Conservation (phyloP, 495 filamentous ascomycete species). For the Clohesyomyces aquaticus region DNA sequence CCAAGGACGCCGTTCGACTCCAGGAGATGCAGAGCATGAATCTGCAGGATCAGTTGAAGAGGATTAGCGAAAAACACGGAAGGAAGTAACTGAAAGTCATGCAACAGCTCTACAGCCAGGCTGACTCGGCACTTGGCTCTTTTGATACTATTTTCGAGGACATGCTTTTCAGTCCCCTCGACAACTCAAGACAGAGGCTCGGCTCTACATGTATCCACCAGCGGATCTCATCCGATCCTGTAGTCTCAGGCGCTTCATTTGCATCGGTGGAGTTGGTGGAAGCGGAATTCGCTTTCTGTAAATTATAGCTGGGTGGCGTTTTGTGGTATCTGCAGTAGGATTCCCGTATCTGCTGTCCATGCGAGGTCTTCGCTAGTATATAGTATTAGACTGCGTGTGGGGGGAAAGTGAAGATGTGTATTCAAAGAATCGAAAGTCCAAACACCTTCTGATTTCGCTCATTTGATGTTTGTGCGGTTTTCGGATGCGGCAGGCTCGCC, state of each 20-base stretch:
- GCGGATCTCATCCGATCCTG: not conserved
- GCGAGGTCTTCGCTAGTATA: not conserved
- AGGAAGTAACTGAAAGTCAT: constrained; percentile 12
- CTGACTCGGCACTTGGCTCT: too few relatives aligned
- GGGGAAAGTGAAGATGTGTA: too few relatives aligned
- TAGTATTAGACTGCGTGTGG: not conserved
- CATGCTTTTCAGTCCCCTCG: too few relatives aligned
- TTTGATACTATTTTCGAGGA: too few relatives aligned
- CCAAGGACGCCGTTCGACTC: constrained; percentile 58
- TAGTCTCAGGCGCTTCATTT: not conserved
- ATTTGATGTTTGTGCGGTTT: not conserved
- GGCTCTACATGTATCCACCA: too few relatives aligned
- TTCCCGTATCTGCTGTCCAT: not conserved
- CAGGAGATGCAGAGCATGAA: constrained; percentile 66
- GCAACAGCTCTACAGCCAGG: too few relatives aligned
- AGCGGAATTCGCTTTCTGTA: not conserved
- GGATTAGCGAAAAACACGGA: constrained; percentile 27
- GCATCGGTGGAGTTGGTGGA: not conserved
- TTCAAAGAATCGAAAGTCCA: too few relatives aligned
- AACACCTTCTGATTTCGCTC: not conserved
- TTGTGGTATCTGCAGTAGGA: not conserved
- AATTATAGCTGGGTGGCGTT: not conserved
- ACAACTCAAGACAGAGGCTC: too few relatives aligned
- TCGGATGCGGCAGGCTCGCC: not conserved
- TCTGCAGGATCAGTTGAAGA: constrained; percentile 68